phyloP scores from a whole-genome alignment of 75 land plant species.

The Pinus taeda region DNA sequence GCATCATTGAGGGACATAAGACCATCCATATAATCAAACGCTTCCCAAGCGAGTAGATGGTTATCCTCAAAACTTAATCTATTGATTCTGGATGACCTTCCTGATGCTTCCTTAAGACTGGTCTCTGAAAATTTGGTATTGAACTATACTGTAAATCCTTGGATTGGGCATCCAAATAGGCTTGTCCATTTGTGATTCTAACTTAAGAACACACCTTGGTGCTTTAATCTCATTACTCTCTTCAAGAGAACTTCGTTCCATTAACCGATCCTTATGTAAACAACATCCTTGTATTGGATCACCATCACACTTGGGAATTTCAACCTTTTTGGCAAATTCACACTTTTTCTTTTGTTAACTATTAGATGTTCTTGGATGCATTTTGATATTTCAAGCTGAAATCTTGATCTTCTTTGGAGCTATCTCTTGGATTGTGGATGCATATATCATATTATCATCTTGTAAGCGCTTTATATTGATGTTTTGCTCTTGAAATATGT shows the following conservation, averaged over 20 bases:
- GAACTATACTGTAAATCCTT: slow-evolving; percentile 46
- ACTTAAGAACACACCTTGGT: slow-evolving; percentile 35
- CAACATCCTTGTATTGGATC: too few relatives aligned
- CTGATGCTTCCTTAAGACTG: slow-evolving; percentile 71
- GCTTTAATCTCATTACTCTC: slow-evolving; percentile 45
- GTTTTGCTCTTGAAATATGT: too few relatives aligned
- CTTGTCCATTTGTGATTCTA: slow-evolving; percentile 53
- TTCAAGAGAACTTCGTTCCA: slow-evolving; percentile 44
- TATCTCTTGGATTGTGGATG: too few relatives aligned
- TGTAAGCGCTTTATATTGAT: too few relatives aligned
- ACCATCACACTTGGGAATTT: too few relatives aligned
- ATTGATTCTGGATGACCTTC: slow-evolving; percentile 56
- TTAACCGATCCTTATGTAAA: too few relatives aligned
- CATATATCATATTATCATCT: too few relatives aligned
- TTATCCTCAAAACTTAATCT: slow-evolving; percentile 77
- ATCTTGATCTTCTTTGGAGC: too few relatives aligned
- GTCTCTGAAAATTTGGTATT: slow-evolving; percentile 92
- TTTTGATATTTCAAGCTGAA: too few relatives aligned
- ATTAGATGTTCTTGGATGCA: too few relatives aligned
- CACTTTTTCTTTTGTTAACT: too few relatives aligned
- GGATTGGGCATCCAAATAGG: slow-evolving; percentile 42
- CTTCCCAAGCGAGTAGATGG: slow-evolving; percentile 55
- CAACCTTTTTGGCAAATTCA: too few relatives aligned
- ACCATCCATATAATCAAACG: slow-evolving; percentile 63
- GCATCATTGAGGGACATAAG: slow-evolving; percentile 94